Percentiles rank a stretch among this genome's conserved stretches.
Conservation (phyloP, 352 stramenopile genomes). For the Aphanomyces astaci region DNA sequence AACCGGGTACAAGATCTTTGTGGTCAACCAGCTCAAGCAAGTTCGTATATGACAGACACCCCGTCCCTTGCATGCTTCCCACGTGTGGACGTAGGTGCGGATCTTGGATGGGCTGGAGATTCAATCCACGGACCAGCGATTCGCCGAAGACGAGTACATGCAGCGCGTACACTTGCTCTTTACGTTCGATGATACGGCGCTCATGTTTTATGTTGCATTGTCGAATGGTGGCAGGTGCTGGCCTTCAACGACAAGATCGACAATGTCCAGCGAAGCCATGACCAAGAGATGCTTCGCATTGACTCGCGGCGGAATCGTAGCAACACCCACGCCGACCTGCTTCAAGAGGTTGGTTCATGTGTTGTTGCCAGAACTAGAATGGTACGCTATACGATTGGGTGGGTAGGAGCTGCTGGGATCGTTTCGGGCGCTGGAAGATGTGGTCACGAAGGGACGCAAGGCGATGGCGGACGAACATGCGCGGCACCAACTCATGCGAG, state of each 20-base stretch:
- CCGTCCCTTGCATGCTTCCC: not conserved
- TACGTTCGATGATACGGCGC: too few relatives aligned
- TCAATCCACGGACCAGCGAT: slow-evolving; percentile 32
- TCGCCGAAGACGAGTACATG: slow-evolving; percentile 42
- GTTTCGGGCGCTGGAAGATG: slow-evolving; percentile 47
- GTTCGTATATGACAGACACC: slow-evolving; percentile 28
- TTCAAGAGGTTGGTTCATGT: slow-evolving; percentile 28
- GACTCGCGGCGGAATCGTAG: slow-evolving; percentile 34
- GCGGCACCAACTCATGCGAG: slow-evolving; percentile 35
- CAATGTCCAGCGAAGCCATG: slow-evolving; percentile 41
- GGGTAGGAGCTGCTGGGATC: slow-evolving; percentile 43
- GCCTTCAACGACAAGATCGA: slow-evolving; percentile 62
- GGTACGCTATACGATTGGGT: too few relatives aligned
- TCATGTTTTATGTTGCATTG: too few relatives aligned
- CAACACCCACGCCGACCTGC: slow-evolving; percentile 43
- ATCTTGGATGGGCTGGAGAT: slow-evolving; percentile 45
- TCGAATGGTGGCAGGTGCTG: slow-evolving; percentile 37
- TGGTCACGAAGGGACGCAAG: slow-evolving; percentile 34
- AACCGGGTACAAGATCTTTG: slow-evolving; percentile 62
- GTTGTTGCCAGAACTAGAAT: too few relatives aligned
- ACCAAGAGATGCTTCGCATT: slow-evolving; percentile 48
- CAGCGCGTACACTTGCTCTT: not conserved
- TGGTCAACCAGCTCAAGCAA: slow-evolving; percentile 56
- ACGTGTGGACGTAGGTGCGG: slow-evolving; percentile 28
- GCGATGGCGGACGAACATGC: slow-evolving; percentile 42